These are phyloP conservation scores for Cystobasidium pallidum DNA, from an alignment of 1,284 basidiomycete species.

Conservation along the genomic window DNA sequence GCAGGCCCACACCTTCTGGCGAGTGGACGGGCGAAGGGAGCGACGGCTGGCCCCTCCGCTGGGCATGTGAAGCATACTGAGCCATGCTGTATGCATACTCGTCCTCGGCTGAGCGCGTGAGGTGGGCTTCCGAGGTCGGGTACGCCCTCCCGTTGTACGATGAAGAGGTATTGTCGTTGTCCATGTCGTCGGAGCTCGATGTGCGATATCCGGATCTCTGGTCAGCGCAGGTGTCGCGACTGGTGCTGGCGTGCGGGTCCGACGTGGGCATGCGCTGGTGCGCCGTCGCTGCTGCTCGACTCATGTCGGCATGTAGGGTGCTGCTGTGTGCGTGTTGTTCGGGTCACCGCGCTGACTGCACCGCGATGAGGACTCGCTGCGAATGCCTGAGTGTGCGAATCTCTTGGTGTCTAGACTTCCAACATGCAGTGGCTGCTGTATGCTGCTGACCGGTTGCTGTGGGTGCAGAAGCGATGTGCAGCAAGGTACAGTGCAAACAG, in stretches of 20 bases:
- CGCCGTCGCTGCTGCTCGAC: conserved; percentile 1
- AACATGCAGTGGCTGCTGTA: neutral
- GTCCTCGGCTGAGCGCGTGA: conserved; percentile 7
- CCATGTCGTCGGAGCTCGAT: conserved; percentile 8
- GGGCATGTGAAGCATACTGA: neutral
- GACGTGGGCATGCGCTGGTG: neutral
- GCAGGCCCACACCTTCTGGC: neutral
- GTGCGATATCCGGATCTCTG: conserved; percentile 10
- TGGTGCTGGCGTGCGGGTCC: neutral
- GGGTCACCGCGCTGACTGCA: neutral
- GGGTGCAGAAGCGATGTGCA: too few relatives aligned
- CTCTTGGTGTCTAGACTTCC: neutral
- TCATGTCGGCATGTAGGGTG: neutral
- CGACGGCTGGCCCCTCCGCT: neutral
- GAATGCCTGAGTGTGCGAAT: neutral
- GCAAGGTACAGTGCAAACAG: too few relatives aligned
- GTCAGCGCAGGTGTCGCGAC: neutral
- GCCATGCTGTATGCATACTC: conserved; percentile 9
- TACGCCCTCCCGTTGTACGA: conserved; percentile 11
- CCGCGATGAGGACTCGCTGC: too few relatives aligned
- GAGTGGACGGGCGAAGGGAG: neutral
- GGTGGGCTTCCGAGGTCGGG: conserved; percentile 8
- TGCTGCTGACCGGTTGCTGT: neutral
- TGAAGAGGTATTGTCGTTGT: conserved; percentile 15
- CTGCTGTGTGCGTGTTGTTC: neutral